A percentile compares a stretch with the other conserved stretches of the same genome.
phyloP scores from a whole-genome alignment of 2,329 filamentous ascomycete genomes.

The Metarhizium guizhouense region DNA sequence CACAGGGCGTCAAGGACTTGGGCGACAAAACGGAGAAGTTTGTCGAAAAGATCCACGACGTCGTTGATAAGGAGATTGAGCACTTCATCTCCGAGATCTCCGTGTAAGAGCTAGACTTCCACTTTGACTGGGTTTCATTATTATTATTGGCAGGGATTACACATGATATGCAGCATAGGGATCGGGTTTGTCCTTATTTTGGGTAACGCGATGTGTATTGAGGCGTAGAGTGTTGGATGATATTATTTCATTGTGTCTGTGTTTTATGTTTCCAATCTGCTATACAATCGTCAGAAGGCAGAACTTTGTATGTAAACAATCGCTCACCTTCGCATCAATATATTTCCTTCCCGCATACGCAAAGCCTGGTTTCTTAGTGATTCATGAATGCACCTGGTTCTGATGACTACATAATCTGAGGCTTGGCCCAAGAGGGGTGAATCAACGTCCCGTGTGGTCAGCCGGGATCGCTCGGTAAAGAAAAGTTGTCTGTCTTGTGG shows the following conservation, averaged over 20 bases:
- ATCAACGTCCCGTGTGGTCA: too few species aligned
- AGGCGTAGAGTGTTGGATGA: slow-evolving; percentile 10
- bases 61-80: slow-evolving; percentile 53
- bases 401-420: neutral
- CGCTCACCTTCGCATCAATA: slow-evolving; percentile 7
- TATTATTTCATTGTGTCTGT: slow-evolving; percentile 6
- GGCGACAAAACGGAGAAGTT: slow-evolving; percentile 51
- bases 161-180: neutral
- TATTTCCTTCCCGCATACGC: slow-evolving; percentile 1
- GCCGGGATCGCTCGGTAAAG: too few species aligned
- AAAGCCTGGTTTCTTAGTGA: neutral
- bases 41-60: slow-evolving; percentile 52
- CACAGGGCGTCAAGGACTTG: slow-evolving; percentile 43
- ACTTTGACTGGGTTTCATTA: neutral
- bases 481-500: too few species aligned
- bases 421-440: too few species aligned
- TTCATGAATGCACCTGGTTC: neutral
- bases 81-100: slow-evolving; percentile 47
- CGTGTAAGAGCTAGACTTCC: slow-evolving; percentile 19
- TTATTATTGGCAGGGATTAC: slow-evolving; percentile 1
- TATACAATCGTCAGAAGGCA: neutral
- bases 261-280: slow-evolving; percentile 4
- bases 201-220: slow-evolving; percentile 16
- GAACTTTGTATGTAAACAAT: neutral
- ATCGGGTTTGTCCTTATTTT: slow-evolving; percentile 8